phyloP scores from a whole-genome alignment of 1,284 basidiomycete genomes.

The Melampsora americana region DNA sequence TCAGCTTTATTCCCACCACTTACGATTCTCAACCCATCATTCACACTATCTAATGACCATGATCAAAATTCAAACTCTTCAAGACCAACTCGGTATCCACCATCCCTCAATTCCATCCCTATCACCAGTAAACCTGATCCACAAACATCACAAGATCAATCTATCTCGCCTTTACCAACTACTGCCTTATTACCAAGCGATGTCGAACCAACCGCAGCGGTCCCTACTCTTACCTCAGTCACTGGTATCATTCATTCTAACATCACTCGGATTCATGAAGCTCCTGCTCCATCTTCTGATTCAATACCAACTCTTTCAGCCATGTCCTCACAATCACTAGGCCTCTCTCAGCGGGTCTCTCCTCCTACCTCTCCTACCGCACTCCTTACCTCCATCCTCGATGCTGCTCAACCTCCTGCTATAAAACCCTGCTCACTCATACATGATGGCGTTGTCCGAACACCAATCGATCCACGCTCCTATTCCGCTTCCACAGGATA shows the following conservation, averaged over 20 bases:
- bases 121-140: not conserved
- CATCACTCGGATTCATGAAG: not conserved
- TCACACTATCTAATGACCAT: constrained; percentile 1
- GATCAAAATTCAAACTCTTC: not conserved
- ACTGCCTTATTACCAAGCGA: constrained; percentile 28
- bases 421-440: constrained; percentile 14
- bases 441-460: constrained; percentile 39
- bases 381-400: constrained; percentile 30
- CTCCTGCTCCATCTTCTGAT: not conserved
- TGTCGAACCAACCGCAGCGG: constrained; percentile 22
- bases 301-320: constrained; percentile 17
- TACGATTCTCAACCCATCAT: constrained; percentile 3
- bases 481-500: constrained; percentile 55
- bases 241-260: constrained; percentile 31
- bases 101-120: not conserved
- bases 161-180: not conserved
- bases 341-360: not conserved
- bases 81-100: not conserved
- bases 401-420: not conserved
- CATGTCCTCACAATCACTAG: constrained; percentile 8
- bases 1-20: constrained; percentile 12
- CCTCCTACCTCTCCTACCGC: constrained; percentile 14
- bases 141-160: not conserved
- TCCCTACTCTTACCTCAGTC: constrained; percentile 32
- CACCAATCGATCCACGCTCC: constrained; percentile 38